Conservation (phyloP, 495 filamentous ascomycete genomes). For the Penicillium lagena region DNA sequence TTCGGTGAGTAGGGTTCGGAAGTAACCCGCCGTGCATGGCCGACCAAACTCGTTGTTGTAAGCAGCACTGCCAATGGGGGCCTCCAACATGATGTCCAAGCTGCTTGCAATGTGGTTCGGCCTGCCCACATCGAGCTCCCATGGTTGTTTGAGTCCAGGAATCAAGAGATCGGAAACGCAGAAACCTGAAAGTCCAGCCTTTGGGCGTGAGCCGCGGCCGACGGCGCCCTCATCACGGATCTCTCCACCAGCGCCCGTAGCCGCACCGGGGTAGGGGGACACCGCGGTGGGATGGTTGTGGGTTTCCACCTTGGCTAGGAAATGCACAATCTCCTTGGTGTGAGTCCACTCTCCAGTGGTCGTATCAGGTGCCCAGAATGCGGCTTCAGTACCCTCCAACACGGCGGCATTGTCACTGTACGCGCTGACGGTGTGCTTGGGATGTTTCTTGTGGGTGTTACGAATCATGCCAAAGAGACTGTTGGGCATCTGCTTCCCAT, state of each 20-base stretch:
- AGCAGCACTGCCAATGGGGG: slow-evolving; percentile 85
- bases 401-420: slow-evolving; percentile 98
- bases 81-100: slow-evolving; percentile 95
- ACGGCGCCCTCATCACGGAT: slow-evolving; percentile 94
- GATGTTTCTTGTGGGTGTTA: slow-evolving; percentile 78
- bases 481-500: slow-evolving; percentile 69
- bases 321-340: slow-evolving; percentile 81
- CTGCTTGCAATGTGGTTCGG: slow-evolving; percentile 88
- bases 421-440: slow-evolving; percentile 77
- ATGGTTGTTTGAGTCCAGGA: slow-evolving; percentile 70
- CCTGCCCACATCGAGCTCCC: slow-evolving; percentile 87
- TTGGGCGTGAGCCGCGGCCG: slow-evolving; percentile 84
- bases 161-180: slow-evolving; percentile 91
- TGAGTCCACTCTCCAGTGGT: slow-evolving; percentile 81
- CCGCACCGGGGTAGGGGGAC: slow-evolving; percentile 75
- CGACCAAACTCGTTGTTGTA: slow-evolving; percentile 98
- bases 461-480: slow-evolving; percentile 93
- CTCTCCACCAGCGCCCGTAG: slow-evolving; percentile 92
- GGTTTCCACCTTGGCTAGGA: slow-evolving; percentile 92
- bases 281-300: slow-evolving; percentile 98
- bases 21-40: slow-evolving; percentile 84
- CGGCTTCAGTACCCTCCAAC: slow-evolving; percentile 65
- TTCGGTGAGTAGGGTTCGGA: slow-evolving; percentile 74
- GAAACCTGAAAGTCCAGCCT: slow-evolving; percentile 88
- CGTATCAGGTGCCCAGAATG: slow-evolving; percentile 80